A percentile compares a stretch with the other conserved stretches of the same genome.
These are phyloP conservation scores for Clarkia xantiana DNA, from an alignment of 345 rosid genomes.

Conservation along the genomic window DNA sequence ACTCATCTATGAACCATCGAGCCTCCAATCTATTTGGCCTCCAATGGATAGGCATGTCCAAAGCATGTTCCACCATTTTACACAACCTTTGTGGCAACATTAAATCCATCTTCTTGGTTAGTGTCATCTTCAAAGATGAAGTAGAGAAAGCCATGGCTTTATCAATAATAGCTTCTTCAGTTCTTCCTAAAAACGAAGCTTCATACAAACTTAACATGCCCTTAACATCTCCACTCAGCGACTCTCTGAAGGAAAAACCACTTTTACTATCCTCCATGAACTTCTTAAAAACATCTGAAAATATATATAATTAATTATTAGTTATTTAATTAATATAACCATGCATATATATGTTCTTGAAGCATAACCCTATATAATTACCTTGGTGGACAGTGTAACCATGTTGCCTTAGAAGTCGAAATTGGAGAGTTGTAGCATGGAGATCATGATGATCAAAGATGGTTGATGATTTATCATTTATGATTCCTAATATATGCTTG, in stretches of 20 bases:
- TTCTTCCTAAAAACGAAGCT: conserved; percentile 10
- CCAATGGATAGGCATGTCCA: too few relatives aligned
- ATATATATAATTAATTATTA: too few relatives aligned
- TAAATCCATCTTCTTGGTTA: neutral
- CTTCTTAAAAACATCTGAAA: conserved; percentile 7
- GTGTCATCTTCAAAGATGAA: neutral
- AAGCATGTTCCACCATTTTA: too few relatives aligned
- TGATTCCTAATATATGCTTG: too few relatives aligned
- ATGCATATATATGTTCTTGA: too few relatives aligned
- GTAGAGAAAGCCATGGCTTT: conserved; percentile 4
- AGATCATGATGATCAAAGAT: conserved; percentile 1
- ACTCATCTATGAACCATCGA: conserved; percentile 10
- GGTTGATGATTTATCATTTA: neutral
- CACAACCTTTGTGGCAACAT: neutral
- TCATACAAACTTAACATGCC: conserved; percentile 15
- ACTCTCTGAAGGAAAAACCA: conserved; percentile 5
- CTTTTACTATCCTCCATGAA: conserved; percentile 12
- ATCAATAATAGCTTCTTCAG: conserved; percentile 8
- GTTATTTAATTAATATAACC: too few relatives aligned
- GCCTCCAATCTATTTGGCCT: too few relatives aligned
- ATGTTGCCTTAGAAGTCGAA: conserved; percentile 16
- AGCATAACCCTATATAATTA: too few relatives aligned
- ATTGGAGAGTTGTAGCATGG: conserved; percentile 7
- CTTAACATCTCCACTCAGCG: too few relatives aligned
- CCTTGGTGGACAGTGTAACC: conserved; percentile 13